Percentiles rank a stretch among this genome's conserved stretches.
Conservation (phyloP, 352 stramenopile species). For the Phytopythium cucurbitacearum region DNA sequence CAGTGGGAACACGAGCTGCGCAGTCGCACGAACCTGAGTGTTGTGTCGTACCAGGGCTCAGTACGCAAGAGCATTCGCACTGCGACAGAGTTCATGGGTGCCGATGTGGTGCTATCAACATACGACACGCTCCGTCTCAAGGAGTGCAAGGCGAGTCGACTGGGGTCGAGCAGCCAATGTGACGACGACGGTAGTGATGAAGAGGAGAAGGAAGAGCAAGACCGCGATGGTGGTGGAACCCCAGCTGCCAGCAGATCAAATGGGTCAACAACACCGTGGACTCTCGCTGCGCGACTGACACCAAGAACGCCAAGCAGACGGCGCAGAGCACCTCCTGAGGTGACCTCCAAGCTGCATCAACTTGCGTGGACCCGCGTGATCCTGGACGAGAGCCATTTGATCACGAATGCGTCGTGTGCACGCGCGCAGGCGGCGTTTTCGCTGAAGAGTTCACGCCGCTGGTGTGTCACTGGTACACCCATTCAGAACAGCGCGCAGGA, state of each 20-base stretch:
- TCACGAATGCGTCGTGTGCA: conserved; percentile 79
- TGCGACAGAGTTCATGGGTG: conserved; percentile 72
- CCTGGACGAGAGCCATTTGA: conserved; percentile 87
- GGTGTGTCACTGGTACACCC: conserved; percentile 88
- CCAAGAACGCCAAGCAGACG: conserved; percentile 13
- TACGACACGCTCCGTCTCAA: conserved; percentile 76
- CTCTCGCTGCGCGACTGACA: conserved; percentile 3
- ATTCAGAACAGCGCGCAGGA: conserved; percentile 88
- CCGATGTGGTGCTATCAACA: conserved; percentile 74
- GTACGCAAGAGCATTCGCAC: conserved; percentile 59
- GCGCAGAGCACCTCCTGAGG: conserved; percentile 6
- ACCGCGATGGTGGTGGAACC: conserved; percentile 3
- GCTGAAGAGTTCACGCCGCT: conserved; percentile 71
- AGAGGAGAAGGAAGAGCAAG: conserved; percentile 11
- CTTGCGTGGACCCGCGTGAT: conserved; percentile 85
- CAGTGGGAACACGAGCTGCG: conserved; percentile 85
- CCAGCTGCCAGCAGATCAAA: conserved; percentile 7
- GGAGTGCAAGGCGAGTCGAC: conserved; percentile 52
- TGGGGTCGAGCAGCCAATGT: not conserved
- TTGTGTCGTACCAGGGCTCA: conserved; percentile 70
- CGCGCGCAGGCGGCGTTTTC: conserved; percentile 50
- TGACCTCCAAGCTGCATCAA: conserved; percentile 69
- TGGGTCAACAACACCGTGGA: conserved; percentile 2
- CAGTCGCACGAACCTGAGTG: conserved; percentile 67
- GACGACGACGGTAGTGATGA: conserved; percentile 18